Conservation (phyloP, 2,329 filamentous ascomycete genomes). For the Clarireedia paspali region DNA sequence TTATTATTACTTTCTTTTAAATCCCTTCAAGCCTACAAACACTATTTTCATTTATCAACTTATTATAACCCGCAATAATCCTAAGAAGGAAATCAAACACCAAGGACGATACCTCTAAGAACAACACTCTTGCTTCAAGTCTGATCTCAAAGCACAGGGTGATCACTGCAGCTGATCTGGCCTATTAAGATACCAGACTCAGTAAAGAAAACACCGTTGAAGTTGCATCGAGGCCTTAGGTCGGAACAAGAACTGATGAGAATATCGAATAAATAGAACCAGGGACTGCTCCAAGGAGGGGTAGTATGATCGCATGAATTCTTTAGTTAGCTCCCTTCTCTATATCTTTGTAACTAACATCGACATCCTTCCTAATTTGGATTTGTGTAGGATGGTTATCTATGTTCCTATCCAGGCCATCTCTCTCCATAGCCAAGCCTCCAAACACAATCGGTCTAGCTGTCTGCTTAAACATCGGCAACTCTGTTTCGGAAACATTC, state of each 20-base stretch:
- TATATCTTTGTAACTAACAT: neutral
- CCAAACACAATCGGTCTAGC: neutral
- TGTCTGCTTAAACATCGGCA: neutral
- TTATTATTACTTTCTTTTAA: too few relatives aligned
- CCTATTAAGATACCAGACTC: neutral
- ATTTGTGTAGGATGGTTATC: neutral
- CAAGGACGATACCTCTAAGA: neutral
- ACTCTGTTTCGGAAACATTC: neutral
- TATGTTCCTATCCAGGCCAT: neutral
- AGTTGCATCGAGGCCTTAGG: neutral
- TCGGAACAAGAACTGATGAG: neutral
- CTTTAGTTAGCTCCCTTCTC: neutral
- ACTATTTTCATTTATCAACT: too few relatives aligned
- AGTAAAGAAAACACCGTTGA: neutral
- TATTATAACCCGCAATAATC: neutral
- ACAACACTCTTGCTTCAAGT: neutral
- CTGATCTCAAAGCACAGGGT: neutral
- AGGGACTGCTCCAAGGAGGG: neutral
- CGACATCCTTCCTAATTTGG: neutral
- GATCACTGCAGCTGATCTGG: neutral
- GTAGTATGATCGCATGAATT: neutral
- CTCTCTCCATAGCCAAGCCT: neutral
- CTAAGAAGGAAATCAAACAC: neutral
- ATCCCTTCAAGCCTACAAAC: too few relatives aligned
- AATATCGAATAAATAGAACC: neutral